These are phyloP conservation scores for Albugo laibachii DNA, from an alignment of 352 stramenopile genomes.

Conservation along the genomic window DNA sequence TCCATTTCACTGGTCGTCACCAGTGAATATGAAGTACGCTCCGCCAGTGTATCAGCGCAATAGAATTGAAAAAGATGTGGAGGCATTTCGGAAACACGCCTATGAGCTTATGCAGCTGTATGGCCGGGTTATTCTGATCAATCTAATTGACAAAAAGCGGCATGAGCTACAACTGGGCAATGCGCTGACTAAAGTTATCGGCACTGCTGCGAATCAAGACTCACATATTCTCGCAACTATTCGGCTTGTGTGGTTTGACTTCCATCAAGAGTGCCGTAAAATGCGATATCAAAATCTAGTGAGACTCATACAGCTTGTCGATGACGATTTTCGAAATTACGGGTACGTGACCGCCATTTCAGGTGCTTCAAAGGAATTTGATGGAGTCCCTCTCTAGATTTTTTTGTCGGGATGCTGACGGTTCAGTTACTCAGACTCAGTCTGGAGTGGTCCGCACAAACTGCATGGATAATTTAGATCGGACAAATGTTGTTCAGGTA, in stretches of 20 bases:
- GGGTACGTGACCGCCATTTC: background rate
- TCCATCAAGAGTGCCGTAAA: constrained; percentile 89
- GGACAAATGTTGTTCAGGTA: constrained; percentile 69
- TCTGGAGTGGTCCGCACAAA: constrained; percentile 90
- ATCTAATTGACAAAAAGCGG: constrained; percentile 90
- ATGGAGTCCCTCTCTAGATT: constrained; percentile 12
- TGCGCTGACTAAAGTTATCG: constrained; percentile 68
- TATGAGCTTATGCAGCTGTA: constrained; percentile 47
- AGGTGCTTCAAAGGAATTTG: background rate
- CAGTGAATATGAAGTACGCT: constrained; percentile 84
- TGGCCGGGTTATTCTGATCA: constrained; percentile 78
- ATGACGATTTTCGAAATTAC: constrained; percentile 61
- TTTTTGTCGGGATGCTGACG: constrained; percentile 30
- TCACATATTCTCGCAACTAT: constrained; percentile 42
- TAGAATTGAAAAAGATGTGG: constrained; percentile 21
- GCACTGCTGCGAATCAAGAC: constrained; percentile 22
- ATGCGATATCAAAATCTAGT: constrained; percentile 85
- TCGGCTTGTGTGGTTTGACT: constrained; percentile 90
- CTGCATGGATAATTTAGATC: constrained; percentile 97
- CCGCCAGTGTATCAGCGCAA: constrained; percentile 63
- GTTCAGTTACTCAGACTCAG: constrained; percentile 45
- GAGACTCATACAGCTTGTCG: constrained; percentile 78
- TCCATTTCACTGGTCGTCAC: constrained; percentile 84
- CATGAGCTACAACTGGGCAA: constrained; percentile 85
- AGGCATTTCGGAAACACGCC: constrained; percentile 30